phyloP scores from a whole-genome alignment of 1,139 yeast species.

The Kodamaea derodonti region DNA sequence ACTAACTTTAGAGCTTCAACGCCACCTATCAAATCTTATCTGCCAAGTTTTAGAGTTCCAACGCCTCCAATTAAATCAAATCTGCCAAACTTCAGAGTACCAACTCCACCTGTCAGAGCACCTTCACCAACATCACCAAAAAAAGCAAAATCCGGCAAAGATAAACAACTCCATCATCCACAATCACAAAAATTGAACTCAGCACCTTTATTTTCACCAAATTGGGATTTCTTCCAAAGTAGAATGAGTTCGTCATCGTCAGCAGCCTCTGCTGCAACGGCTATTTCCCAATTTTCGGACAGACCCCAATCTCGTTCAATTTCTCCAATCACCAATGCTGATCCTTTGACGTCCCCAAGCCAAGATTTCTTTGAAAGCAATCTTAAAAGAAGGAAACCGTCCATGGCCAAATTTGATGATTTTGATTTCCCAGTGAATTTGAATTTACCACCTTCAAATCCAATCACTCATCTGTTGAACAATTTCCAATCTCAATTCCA shows the following conservation, averaged over 20 bases:
- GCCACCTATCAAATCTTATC: neutral
- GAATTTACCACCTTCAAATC: constrained; percentile 34
- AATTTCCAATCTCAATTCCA: constrained; percentile 21
- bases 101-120: neutral
- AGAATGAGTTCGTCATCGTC: constrained; percentile 2
- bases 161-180: constrained; percentile 9
- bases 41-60: neutral
- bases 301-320: constrained; percentile 19
- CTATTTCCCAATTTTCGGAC: constrained; percentile 5
- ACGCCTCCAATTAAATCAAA: neutral
- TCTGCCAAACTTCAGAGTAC: neutral
- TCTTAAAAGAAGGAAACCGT: constrained; percentile 10
- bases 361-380: constrained; percentile 3
- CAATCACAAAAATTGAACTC: constrained; percentile 7
- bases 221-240: constrained; percentile 12
- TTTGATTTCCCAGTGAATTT: constrained; percentile 9
- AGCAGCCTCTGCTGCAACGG: constrained; percentile 4
- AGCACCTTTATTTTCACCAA: constrained; percentile 10
- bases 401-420: constrained; percentile 5
- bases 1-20: neutral
- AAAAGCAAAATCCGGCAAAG: neutral
- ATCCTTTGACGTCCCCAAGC: constrained; percentile 8
- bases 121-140: constrained; percentile 2
- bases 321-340: constrained; percentile 19
- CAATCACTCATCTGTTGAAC: constrained; percentile 29